These are phyloP conservation scores for Diaporthe vexans DNA, from an alignment of 2,329 filamentous ascomycete genomes.

Conservation along the genomic window DNA sequence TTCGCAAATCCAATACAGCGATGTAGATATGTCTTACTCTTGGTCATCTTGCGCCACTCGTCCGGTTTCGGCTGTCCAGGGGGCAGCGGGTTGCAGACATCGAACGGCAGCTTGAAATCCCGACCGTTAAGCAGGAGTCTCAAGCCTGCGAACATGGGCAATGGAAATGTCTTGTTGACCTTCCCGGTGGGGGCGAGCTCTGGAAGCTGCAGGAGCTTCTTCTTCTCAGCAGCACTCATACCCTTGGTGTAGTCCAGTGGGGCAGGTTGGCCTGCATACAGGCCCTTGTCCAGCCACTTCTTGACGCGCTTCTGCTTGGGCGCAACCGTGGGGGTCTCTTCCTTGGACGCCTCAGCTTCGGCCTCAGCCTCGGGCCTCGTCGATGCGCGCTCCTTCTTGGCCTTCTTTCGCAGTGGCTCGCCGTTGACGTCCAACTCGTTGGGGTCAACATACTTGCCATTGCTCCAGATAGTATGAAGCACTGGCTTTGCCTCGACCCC, in stretches of 20 bases:
- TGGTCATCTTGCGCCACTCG: conserved; percentile 92
- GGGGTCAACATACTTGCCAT: conserved; percentile 71
- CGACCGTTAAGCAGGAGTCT: conserved; percentile 78
- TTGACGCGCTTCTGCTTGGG: conserved; percentile 69
- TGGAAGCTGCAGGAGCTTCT: conserved; percentile 61
- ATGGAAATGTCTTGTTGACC: conserved; percentile 73
- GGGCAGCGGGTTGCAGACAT: conserved; percentile 89
- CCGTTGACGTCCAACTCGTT: conserved; percentile 52
- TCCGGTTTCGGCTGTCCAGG: conserved; percentile 91
- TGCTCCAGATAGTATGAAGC: conserved; percentile 73
- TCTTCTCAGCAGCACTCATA: conserved; percentile 66
- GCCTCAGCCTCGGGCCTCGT: conserved; percentile 13
- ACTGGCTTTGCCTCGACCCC: conserved; percentile 72
- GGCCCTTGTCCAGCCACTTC: conserved; percentile 84
- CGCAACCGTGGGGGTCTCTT: conserved; percentile 52
- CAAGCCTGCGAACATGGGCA: conserved; percentile 84
- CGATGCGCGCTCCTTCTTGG: conserved; percentile 46
- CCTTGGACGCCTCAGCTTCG: conserved; percentile 40
- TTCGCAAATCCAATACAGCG: conserved; percentile 21
- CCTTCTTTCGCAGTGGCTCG: conserved; percentile 55
- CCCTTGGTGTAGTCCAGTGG: conserved; percentile 63
- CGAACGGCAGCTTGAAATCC: conserved; percentile 90
- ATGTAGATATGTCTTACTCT: conserved; percentile 71
- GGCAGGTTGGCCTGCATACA: conserved; percentile 86
- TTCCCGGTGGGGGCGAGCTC: conserved; percentile 62